Evolutionary conservation across 192 early-diverging fungal species (phyloP), one percentile per base, ranked within the genome.

Genomic region (Gamsiella multidivaricata): DNA sequence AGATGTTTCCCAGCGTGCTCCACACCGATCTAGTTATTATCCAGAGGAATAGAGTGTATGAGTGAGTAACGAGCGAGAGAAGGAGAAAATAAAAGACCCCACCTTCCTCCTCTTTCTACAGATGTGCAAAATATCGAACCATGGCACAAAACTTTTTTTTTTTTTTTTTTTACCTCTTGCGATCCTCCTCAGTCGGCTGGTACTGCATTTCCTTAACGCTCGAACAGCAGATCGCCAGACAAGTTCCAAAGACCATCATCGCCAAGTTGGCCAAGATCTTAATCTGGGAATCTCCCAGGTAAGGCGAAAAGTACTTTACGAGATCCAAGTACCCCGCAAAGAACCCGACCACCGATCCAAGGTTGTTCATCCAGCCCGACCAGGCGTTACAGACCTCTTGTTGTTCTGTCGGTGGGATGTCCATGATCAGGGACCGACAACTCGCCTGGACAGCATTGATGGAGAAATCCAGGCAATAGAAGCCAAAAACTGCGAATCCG

Each of bases 391-490:
- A 91, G 2, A 83, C 63, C 28, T 94, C 91, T 70, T 98, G 97
- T 70, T 94, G 92, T 54, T 87, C 76, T 18, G 90, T 75, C 0
- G 95, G 92, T 22, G 90, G 85, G 33, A 90, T 87, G 69, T 98
- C 97, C 25, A 97, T 87, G 33, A 97, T 91, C 18, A 98, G 81
- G 15, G 94, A 91, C 10, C 97, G 91, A 59, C 89, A 89, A 28
- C 87, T 84, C 7, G 95, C 94, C 69, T 94, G 92, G 10, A 96
- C 91, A 9, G 90, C 90, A 75, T 98, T 98, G 61, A 98, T 86
- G 0, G 94, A 89, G 82, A 98, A 97, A 80, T 98, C 97, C 22
- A 98, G 72, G n/a, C 89, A 79, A 64, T 96, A 98, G 67, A 98
- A 97, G 11, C 89, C 89, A 9, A 86, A 15, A 5, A 98, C 93